Conservation (phyloP, 2,329 filamentous ascomycete species). For the Myriangium duriaei region DNA sequence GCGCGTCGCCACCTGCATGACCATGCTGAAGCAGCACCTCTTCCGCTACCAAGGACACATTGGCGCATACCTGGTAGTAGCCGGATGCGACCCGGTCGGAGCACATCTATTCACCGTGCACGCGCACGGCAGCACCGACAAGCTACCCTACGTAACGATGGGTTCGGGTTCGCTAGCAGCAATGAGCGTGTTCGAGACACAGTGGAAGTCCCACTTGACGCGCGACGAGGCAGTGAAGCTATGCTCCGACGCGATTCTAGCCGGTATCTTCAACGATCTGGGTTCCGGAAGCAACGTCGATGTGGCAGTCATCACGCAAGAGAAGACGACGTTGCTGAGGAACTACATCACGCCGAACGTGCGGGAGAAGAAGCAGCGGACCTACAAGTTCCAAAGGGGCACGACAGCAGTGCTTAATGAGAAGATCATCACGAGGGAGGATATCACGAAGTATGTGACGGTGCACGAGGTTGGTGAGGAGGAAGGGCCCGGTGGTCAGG, state of each 20-base stretch:
- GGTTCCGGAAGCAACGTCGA: conserved; percentile 97
- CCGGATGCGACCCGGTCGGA: conserved; percentile 91
- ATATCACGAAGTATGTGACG: conserved; percentile 87
- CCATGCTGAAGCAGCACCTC: conserved; percentile 96
- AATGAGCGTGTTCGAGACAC: conserved; percentile 96
- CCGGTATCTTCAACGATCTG: conserved; percentile 97
- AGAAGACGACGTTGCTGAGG: conserved; percentile 86
- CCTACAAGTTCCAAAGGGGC: conserved; percentile 79
- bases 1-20: conserved; percentile 98
- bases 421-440: conserved; percentile 87
- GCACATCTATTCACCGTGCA: conserved; percentile 95
- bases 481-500: conserved; percentile 39
- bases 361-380: conserved; percentile 79
- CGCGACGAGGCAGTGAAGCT: conserved; percentile 73
- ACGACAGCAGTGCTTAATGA: conserved; percentile 95
- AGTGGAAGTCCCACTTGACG: conserved; percentile 71
- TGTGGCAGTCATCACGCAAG: conserved; percentile 84
- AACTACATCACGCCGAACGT: conserved; percentile 92
- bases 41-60: conserved; percentile 98
- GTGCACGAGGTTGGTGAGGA: conserved; percentile 72
- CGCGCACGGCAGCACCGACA: conserved; percentile 95
- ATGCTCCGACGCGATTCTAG: conserved; percentile 75
- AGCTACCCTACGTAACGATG: conserved; percentile 99
- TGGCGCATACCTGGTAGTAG: conserved; percentile 93
- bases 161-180: conserved; percentile 89